Conservation (phyloP, 129 eudicot genomes). For the Saussurea involucrata region DNA sequence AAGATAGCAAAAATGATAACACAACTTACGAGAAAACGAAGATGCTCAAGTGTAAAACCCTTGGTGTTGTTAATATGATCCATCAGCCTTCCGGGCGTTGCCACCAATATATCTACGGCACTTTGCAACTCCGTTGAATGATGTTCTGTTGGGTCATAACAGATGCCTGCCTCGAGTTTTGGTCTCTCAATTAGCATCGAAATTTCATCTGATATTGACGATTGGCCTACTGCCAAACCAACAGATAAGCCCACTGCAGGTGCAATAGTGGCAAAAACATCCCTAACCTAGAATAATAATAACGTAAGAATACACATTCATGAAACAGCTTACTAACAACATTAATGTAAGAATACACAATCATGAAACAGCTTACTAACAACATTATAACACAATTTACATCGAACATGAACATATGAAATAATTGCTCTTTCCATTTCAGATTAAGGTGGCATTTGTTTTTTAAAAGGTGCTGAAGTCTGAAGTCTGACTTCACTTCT, state of each 20-base stretch:
- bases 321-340: background rate
- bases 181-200: conserved; percentile 67
- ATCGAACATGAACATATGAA: background rate
- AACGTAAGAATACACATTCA: too few relatives aligned
- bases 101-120: conserved; percentile 87
- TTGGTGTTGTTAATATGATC: conserved; percentile 82
- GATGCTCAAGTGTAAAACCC: conserved; percentile 95
- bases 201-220: conserved; percentile 89
- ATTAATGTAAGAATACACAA: background rate
- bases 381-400: background rate
- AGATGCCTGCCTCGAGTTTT: conserved; percentile 54
- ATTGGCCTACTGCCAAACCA: conserved; percentile 94
- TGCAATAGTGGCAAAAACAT: conserved; percentile 78
- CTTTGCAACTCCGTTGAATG: conserved; percentile 37
- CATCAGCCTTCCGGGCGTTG: conserved; percentile 96
- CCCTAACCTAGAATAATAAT: conserved; percentile 61
- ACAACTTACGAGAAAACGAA: conserved; percentile 72
- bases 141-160: conserved; percentile 65
- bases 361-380: background rate
- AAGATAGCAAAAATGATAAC: background rate
- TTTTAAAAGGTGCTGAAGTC: background rate
- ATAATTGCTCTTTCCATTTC: background rate
- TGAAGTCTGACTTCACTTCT: too few relatives aligned
- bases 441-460: background rate
- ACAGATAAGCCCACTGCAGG: conserved; percentile 93